These are phyloP conservation scores for Sinapis alba DNA, from an alignment of 441 rosid genomes.

Conservation along the genomic window DNA sequence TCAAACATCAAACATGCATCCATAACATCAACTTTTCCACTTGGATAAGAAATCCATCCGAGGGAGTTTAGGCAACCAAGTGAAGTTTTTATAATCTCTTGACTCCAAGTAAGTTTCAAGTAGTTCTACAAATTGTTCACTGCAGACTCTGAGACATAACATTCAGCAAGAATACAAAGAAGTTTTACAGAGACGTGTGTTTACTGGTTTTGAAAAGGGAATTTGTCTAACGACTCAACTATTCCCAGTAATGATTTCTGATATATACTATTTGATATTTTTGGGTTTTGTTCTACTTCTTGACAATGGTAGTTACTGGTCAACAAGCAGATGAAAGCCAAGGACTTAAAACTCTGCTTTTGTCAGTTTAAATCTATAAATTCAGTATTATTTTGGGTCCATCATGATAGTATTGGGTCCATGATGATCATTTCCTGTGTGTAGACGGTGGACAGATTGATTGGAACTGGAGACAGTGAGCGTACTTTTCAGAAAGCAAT, in stretches of 20 bases:
- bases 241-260: constrained; percentile 2
- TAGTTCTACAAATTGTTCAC: background rate
- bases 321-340: too few species aligned
- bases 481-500: constrained; percentile 94
- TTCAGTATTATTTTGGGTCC: constrained; percentile 5
- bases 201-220: constrained; percentile 60
- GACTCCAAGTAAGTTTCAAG: background rate
- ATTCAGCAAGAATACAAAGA: constrained; percentile 95
- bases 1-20: too few species aligned
- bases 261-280: background rate
- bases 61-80: constrained; percentile 21
- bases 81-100: background rate
- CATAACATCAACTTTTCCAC: too few species aligned
- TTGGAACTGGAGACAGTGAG: constrained; percentile 97
- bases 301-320: too few species aligned
- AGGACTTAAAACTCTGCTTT: too few species aligned
- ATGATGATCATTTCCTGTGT: constrained; percentile 8
- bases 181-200: constrained; percentile 92
- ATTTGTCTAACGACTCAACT: constrained; percentile 3
- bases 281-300: background rate
- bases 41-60: background rate
- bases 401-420: constrained; percentile 17
- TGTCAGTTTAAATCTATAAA: background rate
- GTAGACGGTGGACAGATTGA: constrained; percentile 87
- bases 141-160: constrained; percentile 73